Evolutionary conservation across 1,284 basidiomycete species (phyloP).

Genomic region (Coniferiporia sulphurascens): DNA sequence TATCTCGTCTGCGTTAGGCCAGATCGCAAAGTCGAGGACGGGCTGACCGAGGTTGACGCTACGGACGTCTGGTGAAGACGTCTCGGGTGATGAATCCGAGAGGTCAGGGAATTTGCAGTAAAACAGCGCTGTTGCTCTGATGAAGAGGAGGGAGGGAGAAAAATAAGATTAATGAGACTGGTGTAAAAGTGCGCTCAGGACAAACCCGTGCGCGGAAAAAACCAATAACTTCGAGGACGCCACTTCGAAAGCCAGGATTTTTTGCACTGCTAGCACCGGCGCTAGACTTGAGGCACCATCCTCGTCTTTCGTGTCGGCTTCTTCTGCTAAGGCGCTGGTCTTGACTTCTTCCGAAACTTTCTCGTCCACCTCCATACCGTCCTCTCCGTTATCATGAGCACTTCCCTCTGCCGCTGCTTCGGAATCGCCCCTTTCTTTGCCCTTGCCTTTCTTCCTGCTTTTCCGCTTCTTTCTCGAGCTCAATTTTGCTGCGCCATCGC

Average conservation of each 20-base stretch:
- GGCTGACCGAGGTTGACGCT: conserved; percentile 51
- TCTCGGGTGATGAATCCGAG: conserved; percentile 20
- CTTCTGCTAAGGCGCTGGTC: conserved; percentile 21
- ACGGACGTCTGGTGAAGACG: conserved; percentile 29
- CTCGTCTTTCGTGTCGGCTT: conserved; percentile 18
- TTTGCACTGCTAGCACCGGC: conserved; percentile 48
- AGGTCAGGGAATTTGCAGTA: conserved; percentile 35
- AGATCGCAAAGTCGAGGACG: conserved; percentile 53
- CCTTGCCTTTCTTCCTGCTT: conserved; percentile 30
- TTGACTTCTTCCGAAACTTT: conserved; percentile 15
- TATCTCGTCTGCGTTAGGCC: conserved; percentile 23
- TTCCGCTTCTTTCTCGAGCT: conserved; percentile 24
- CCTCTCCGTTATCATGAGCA: conserved; percentile 5
- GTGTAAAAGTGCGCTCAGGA: neutral
- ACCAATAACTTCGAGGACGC: conserved; percentile 39
- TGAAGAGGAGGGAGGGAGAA: neutral
- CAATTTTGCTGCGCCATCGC: conserved; percentile 22
- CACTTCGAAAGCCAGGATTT: conserved; percentile 36
- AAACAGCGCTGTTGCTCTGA: conserved; percentile 67
- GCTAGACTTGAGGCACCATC: conserved; percentile 17
- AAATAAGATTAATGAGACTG: neutral
- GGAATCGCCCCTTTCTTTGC: conserved; percentile 23
- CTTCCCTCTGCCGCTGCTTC: conserved; percentile 21
- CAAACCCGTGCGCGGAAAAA: conserved; percentile 68
- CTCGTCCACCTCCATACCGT: conserved; percentile 24